Evolutionary conservation across 2,329 filamentous ascomycete species (phyloP), one percentile per base, ranked within the genome.

Genomic region (Madurella fahalii): DNA sequence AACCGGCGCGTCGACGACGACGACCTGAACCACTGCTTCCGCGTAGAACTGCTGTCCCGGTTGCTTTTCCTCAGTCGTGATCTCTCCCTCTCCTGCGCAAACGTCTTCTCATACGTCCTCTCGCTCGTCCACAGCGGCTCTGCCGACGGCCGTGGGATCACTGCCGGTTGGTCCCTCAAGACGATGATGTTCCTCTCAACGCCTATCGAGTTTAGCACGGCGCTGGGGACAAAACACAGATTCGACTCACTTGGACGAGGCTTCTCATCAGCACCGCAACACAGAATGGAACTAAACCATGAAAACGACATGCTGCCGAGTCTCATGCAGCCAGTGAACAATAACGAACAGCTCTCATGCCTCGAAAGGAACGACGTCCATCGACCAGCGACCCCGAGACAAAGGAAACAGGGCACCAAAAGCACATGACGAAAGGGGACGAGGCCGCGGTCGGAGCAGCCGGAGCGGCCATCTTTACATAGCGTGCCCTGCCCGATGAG

Each of bases 221-320:
- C 32, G 17, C 34, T 16, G 39, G 46, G 20, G 30, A 47, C 20
- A 9, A 40, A 18, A n/a, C 47, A 39, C 67, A 63, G 63, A 47
- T 58, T 41, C 2, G 45, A 63, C 57, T 61, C 64, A 62, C 67
- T 63, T 61, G 52, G 64, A 61, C 59, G 61, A 65, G 53, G 62
- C 67, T 71, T 72, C 61, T 74, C 70, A 57, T 72, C 69, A 47
- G 69, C 59, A 53, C 69, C 69, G 64, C 77, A 80, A 64, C 77
- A 80, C 53, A 71, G 68, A 58, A 79, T 58, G 54, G 72, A 73
- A 59, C 72, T 70, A 56, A 80, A 70, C 75, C 77, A 80, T 58
- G 76, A 76, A 56, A 71, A 65, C 59, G 75, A 66, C 64, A 75
- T 71, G 64, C 69, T 70, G 68, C 68, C 71, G 52, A 58, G 51